Percentiles rank a stretch among this genome's conserved stretches.
These are phyloP conservation scores for Fraxinus floribunda DNA, from an alignment of 305 asterid genomes.

Conservation along the genomic window DNA sequence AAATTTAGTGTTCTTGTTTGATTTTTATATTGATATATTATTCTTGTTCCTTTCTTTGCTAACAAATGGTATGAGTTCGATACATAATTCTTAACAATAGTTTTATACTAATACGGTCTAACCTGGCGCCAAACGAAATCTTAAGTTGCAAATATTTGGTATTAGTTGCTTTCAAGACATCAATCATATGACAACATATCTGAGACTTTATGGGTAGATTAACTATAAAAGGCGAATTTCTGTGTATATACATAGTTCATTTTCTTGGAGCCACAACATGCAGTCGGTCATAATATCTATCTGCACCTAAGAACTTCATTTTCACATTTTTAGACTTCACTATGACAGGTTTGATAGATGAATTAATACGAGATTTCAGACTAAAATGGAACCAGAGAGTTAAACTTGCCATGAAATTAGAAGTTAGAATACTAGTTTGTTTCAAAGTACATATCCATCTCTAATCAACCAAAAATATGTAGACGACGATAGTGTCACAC, in stretches of 20 bases:
- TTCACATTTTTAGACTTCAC: neutral
- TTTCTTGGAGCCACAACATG: neutral
- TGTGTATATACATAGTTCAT: neutral
- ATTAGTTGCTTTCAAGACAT: neutral
- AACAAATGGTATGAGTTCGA: too few species aligned
- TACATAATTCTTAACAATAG: too few species aligned
- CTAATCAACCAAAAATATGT: neutral
- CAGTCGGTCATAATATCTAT: neutral
- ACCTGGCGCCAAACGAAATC: neutral
- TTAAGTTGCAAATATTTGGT: neutral
- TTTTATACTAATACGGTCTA: neutral
- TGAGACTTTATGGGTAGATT: neutral
- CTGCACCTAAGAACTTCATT: neutral
- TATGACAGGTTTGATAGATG: neutral
- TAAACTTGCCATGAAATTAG: neutral
- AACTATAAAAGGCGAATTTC: neutral
- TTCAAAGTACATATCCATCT: neutral
- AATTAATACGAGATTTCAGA: neutral
- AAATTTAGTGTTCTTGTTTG: too few species aligned
- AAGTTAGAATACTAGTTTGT: neutral
- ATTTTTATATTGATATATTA: too few species aligned
- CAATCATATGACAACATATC: too few species aligned
- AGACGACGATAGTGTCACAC: neutral
- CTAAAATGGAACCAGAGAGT: neutral
- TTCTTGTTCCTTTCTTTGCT: too few species aligned